Percentiles rank a stretch among this genome's conserved stretches.
These are phyloP conservation scores for Asterophora parasitica DNA, from an alignment of 768 basidiomycete species.

Conservation along the genomic window DNA sequence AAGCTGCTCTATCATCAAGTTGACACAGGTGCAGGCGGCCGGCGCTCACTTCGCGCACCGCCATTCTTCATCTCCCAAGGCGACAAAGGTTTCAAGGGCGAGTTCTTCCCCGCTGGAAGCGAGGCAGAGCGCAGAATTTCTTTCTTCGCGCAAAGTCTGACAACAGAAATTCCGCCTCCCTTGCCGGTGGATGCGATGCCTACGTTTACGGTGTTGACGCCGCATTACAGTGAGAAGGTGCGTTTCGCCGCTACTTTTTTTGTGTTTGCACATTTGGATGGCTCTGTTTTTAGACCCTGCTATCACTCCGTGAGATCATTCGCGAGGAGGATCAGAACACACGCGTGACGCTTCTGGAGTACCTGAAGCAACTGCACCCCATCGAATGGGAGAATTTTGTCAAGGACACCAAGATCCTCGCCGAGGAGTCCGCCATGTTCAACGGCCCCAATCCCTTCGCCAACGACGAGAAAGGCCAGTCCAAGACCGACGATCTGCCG, in stretches of 20 bases:
- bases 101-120: constrained; percentile 92
- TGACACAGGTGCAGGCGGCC: constrained; percentile 70
- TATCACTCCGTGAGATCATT: constrained; percentile 97
- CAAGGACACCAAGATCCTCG: constrained; percentile 98
- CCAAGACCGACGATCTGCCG: constrained; percentile 88
- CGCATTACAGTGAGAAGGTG: constrained; percentile 98
- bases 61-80: constrained; percentile 97
- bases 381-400: constrained; percentile 99
- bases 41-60: constrained; percentile 89
- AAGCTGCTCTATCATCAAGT: constrained; percentile 97
- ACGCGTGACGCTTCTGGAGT: constrained; percentile 94
- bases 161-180: constrained; percentile 90
- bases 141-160: constrained; percentile 97
- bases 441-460: constrained; percentile 69
- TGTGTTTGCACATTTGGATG: not conserved
- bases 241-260: constrained; percentile 14
- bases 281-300: constrained; percentile 58
- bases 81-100: constrained; percentile 72
- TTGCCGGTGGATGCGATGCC: constrained; percentile 99
- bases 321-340: constrained; percentile 97
- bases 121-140: constrained; percentile 98
- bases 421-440: constrained; percentile 89
- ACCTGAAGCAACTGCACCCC: constrained; percentile 96
- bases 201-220: constrained; percentile 96
- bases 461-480: constrained; percentile 73